Evolutionary conservation across 768 basidiomycete species (phyloP).

Genomic region (Leccinum sublutescens): DNA sequence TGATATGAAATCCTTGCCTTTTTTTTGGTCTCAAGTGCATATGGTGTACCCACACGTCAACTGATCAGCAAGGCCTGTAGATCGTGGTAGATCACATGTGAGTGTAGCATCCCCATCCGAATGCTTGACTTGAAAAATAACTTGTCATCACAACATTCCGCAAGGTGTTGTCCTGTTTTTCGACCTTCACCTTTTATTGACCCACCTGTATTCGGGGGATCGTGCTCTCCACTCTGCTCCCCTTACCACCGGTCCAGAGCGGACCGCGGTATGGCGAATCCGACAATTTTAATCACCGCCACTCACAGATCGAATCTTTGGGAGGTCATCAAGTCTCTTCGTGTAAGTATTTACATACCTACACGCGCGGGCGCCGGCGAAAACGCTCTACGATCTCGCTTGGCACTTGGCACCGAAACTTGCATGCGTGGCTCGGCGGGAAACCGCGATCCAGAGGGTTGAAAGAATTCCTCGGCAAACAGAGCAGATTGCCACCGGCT

Average conservation of each 20-base stretch:
- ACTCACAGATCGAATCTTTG: conserved; percentile 1
- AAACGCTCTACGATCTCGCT: background rate
- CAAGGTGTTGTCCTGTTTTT: background rate
- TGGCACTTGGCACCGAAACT: background rate
- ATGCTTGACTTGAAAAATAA: background rate
- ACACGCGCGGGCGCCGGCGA: background rate
- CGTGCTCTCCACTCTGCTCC: background rate
- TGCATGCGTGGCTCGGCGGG: background rate
- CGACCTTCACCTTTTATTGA: background rate
- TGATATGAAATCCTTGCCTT: conserved; percentile 18
- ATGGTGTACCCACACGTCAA: background rate
- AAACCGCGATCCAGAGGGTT: conserved; percentile 1
- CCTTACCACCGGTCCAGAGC: background rate
- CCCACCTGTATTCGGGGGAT: background rate
- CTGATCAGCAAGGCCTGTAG: conserved; percentile 15
- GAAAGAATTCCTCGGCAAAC: background rate
- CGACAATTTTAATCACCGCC: background rate
- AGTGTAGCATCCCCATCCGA: background rate
- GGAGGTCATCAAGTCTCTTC: background rate
- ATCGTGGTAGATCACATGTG: conserved; percentile 10
- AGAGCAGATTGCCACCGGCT: background rate
- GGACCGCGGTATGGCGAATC: background rate
- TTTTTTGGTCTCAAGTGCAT: background rate
- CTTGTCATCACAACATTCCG: background rate
- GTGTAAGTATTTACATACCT: background rate